These are phyloP conservation scores for Dysphania ambrosioides DNA, from an alignment of 148 eudicot genomes.

Conservation along the genomic window DNA sequence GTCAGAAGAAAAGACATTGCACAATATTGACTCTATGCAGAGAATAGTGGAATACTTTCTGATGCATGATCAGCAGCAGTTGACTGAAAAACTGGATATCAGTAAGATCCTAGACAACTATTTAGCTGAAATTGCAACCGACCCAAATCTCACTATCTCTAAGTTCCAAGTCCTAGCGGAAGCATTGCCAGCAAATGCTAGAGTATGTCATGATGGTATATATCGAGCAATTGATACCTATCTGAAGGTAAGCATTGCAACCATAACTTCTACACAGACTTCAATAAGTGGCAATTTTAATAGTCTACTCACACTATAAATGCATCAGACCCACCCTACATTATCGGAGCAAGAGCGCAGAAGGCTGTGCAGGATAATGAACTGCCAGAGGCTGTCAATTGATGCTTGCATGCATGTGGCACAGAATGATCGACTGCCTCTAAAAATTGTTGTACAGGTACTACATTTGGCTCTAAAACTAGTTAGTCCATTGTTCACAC, in stretches of 20 bases:
- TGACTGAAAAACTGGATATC: conserved; percentile 29
- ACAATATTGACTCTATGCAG: conserved; percentile 53
- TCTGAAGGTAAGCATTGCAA: conserved; percentile 48
- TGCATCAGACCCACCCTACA: conserved; percentile 61
- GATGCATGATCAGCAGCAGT: conserved; percentile 49
- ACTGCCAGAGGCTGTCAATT: conserved; percentile 56
- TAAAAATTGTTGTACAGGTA: conserved; percentile 66
- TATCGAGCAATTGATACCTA: conserved; percentile 70
- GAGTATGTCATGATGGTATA: conserved; percentile 64
- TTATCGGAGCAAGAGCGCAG: conserved; percentile 67
- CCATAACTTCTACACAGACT: conserved; percentile 7
- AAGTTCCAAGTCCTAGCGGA: conserved; percentile 64
- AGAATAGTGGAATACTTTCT: conserved; percentile 59
- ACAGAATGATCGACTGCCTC: conserved; percentile 72
- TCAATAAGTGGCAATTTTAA: background rate
- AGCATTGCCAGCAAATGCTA: conserved; percentile 51
- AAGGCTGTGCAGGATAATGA: conserved; percentile 59
- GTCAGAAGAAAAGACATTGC: conserved; percentile 38
- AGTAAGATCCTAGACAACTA: conserved; percentile 65
- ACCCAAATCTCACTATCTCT: conserved; percentile 46
- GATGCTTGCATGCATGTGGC: conserved; percentile 82
- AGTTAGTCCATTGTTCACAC: background rate
- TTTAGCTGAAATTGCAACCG: conserved; percentile 59
- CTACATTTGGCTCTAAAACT: background rate
- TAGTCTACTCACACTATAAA: conserved; percentile 16